Conservation (phyloP, 1,284 basidiomycete species). For the Microbotryomycetes sp. region DNA sequence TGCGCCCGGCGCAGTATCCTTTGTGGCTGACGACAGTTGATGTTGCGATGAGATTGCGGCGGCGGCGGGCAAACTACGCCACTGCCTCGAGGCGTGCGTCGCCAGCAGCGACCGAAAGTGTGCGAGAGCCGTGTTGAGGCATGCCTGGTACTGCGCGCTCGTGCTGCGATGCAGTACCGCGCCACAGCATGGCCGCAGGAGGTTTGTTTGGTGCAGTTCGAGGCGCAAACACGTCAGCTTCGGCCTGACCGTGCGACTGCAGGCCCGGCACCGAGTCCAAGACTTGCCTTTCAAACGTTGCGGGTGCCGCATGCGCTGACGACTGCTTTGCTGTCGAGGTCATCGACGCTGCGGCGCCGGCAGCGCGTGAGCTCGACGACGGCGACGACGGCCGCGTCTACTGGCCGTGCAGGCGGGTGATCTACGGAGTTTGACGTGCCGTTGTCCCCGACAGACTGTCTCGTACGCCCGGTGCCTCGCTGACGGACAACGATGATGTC, state of each 20-base stretch:
- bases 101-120: conserved; percentile 36
- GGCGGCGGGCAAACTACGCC: conserved; percentile 42
- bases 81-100: conserved; percentile 40
- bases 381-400: no score
- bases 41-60: conserved; percentile 30
- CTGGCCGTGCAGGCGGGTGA: no score
- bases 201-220: neutral
- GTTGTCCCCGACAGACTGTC: no score
- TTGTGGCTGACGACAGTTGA: conserved; percentile 30
- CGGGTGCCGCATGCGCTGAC: no score
- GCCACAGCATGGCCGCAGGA: neutral
- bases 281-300: neutral
- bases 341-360: no score
- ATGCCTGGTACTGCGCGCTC: conserved; percentile 17
- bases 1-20: neutral
- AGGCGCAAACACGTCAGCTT: no score
- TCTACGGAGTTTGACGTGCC: no score
- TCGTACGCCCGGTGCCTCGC: no score
- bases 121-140: conserved; percentile 15
- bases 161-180: conserved; percentile 9
- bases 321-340: no score
- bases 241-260: no score
- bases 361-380: no score
- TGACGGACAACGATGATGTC: no score
- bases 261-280: neutral